Percentiles rank a stretch among this genome's conserved stretches.
phyloP scores from a whole-genome alignment of 352 stramenopile species.

The Phytophthora hybrid region DNA sequence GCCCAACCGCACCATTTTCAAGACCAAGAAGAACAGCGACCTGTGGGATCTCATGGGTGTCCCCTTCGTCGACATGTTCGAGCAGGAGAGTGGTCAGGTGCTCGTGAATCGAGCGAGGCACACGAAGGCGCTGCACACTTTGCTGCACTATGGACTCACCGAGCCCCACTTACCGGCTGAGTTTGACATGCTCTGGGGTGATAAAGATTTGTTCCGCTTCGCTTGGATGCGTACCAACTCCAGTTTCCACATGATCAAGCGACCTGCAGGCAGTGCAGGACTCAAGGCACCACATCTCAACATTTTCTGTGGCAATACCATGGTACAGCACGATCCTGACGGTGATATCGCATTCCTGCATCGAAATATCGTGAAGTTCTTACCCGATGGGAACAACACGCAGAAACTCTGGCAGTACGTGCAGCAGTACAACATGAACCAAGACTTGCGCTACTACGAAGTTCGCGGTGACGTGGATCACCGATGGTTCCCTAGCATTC shows the following conservation, averaged over 20 bases:
- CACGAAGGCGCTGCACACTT: constrained; percentile 47
- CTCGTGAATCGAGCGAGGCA: constrained; percentile 66
- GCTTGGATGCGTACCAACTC: constrained; percentile 81
- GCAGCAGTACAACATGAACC: constrained; percentile 58
- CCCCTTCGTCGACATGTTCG: constrained; percentile 72
- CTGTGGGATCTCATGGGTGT: constrained; percentile 75
- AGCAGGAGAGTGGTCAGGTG: constrained; percentile 83
- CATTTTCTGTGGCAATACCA: constrained; percentile 75
- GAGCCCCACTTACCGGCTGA: constrained; percentile 49
- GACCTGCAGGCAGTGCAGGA: constrained; percentile 56
- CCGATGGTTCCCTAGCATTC: constrained; percentile 63
- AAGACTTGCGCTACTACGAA: constrained; percentile 54
- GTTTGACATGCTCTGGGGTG: constrained; percentile 73
- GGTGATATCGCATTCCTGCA: constrained; percentile 66
- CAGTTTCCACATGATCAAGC: constrained; percentile 70
- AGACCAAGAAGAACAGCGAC: constrained; percentile 65
- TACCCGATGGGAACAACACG: constrained; percentile 42
- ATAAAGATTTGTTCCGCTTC: constrained; percentile 87
- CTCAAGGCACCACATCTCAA: constrained; percentile 46
- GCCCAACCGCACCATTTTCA: constrained; percentile 75
- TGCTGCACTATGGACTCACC: constrained; percentile 69
- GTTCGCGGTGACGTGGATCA: constrained; percentile 64
- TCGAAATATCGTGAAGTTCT: constrained; percentile 71
- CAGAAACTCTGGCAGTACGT: constrained; percentile 54
- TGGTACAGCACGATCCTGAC: constrained; percentile 70